Base-by-base conservation (phyloP, 2,329 filamentous ascomycete genomes). In the Aaosphaeria arxii region DNA sequence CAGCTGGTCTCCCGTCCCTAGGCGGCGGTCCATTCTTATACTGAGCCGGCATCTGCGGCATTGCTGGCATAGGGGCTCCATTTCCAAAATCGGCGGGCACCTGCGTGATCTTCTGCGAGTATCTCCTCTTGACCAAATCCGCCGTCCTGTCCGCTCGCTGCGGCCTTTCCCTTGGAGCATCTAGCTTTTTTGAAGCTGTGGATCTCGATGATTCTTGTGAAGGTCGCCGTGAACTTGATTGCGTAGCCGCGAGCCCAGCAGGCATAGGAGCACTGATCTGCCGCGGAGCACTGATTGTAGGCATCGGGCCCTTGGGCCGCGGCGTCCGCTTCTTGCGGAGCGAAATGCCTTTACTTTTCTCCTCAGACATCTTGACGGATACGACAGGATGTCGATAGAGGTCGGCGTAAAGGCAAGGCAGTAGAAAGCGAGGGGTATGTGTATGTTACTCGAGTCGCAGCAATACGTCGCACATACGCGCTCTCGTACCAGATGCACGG, bases 41-140 rank as follows among this genome's bases (percentile, higher is more conserved):
- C 56, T 82, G 84, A 42, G 79, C 78, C 43, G 77, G 79, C 51
- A 79, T 78, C 9, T 80, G 71, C 1, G 94, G 92, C 54, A 79
- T 61, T 11, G 69, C 65, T 5, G 76, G 75, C 59, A 96, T 78
- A 13, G 90, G 82, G 17, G 82, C 83, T 47, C 81, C 83, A 57
- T 80, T 76, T 59, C 86, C 82, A 65, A 84, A 88, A 60, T 89
- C 85, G 50, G 83, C 75, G 1, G 88, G 87, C 1, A 86, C 71
- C 55, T 88, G 85, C 61, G 91, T 92, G 70, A 96, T 95, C 51
- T 92, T 86, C 39, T 91, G 91, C 36, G 94, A 97, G 72, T 97
- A 99, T 59, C 94, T 81, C 59, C 91, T 83, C 75, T 97, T 97
- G 50, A 99, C 91, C 46, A 97, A 78, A 69, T 99, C 92, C 13